These are phyloP conservation scores for Cucumis cinereus DNA, from an alignment of 306 rosid species.

Conservation along the genomic window DNA sequence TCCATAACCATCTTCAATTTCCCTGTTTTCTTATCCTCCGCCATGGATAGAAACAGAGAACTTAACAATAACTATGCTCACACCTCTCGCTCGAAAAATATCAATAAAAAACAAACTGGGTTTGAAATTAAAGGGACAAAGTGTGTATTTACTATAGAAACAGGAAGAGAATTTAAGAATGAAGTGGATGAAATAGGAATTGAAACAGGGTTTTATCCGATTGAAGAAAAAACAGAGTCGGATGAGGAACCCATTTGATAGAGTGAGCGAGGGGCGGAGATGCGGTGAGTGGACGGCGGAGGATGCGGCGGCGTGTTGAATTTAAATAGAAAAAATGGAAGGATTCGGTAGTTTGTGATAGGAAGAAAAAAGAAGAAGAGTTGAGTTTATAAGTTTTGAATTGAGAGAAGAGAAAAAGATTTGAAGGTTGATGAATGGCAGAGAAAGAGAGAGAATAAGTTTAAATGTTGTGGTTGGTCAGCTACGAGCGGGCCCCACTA, in stretches of 20 bases:
- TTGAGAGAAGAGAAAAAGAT: conserved; percentile 28
- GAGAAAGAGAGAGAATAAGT: conserved; percentile 10
- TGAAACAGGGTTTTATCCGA: conserved; percentile 20
- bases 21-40: conserved; percentile 30
- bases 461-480: conserved; percentile 33
- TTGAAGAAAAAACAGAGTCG: conserved; percentile 42
- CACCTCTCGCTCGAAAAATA: neutral
- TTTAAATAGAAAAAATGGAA: neutral
- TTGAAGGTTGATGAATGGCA: neutral
- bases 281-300: neutral
- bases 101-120: neutral
- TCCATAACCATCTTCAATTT: conserved; percentile 31
- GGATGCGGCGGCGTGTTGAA: neutral
- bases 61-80: neutral
- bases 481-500: conserved; percentile 33
- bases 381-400: conserved; percentile 25
- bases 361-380: conserved; percentile 2
- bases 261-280: neutral
- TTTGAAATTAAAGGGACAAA: neutral
- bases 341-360: neutral
- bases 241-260: conserved; percentile 31
- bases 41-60: conserved; percentile 21
- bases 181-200: neutral
- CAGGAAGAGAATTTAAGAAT: neutral
- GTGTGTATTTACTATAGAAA: neutral